Percentiles rank a stretch among this genome's conserved stretches.
Conservation (phyloP, 306 rosid species). For the Lathyrus tuberosus region DNA sequence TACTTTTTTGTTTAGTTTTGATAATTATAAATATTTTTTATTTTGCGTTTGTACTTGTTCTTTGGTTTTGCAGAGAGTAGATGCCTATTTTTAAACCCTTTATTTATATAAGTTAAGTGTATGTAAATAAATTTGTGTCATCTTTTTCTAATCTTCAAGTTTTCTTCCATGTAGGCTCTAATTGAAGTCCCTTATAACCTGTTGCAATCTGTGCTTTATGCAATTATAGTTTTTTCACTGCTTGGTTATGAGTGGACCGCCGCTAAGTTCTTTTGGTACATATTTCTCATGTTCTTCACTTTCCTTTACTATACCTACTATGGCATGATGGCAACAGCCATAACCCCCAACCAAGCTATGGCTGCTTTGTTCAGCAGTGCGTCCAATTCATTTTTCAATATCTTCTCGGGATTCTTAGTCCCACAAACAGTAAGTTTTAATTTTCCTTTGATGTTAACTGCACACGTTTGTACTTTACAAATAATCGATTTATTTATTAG, state of each 20-base stretch:
- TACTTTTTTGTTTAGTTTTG: no score
- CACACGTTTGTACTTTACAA: background rate
- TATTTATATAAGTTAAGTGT: background rate
- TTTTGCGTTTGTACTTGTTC: no score
- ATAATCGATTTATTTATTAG: background rate
- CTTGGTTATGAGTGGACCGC: constrained; percentile 55
- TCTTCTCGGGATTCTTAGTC: constrained; percentile 51
- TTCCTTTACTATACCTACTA: constrained; percentile 55
- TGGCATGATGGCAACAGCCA: constrained; percentile 59
- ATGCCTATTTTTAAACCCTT: no score
- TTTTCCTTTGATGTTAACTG: background rate
- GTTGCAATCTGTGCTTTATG: constrained; percentile 46
- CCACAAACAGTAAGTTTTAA: constrained; percentile 51
- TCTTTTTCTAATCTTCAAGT: constrained; percentile 2
- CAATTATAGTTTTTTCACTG: constrained; percentile 53
- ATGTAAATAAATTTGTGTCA: background rate
- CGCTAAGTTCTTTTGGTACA: constrained; percentile 46
- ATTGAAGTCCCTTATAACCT: constrained; percentile 54
- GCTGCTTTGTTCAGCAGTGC: constrained; percentile 34
- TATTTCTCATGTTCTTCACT: constrained; percentile 54
- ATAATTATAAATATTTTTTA: no score
- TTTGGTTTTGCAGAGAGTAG: no score
- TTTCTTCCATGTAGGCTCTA: constrained; percentile 39
- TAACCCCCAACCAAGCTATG: constrained; percentile 47
- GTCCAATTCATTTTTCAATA: constrained; percentile 45